Evolutionary conservation across 495 filamentous ascomycete species (phyloP), one percentile per base, ranked within the genome.

Genomic region (Haplographium delicatum): DNA sequence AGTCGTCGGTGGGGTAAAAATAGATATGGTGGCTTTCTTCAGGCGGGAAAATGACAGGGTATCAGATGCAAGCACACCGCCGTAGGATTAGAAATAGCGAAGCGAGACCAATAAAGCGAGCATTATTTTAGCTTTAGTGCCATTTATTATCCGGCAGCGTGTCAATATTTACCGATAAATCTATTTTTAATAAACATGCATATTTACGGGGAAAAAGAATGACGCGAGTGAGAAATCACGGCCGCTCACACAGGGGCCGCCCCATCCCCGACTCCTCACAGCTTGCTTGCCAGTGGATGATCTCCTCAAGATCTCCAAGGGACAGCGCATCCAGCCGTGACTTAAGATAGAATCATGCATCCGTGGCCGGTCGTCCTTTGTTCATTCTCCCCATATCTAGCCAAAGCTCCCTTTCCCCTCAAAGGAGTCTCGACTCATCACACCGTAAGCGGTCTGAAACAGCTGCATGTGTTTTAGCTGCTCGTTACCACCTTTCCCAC

Each of bases 1-100:
- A 33, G 13, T 8, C 25, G 42, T 31, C 25, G 42, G 31, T 30
- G 16, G 7, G 28, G n/a, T 31, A 34, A 47, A 47, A 47, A 47
- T 47, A 47, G 44, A 47, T 7, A 27, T 22, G 16, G 18, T 47
- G 44, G 39, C 39, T 16, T n/a, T 24, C 22, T 43, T 25, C 6
- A 18, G 22, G 2, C 9, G 39, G 39, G 39, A 15, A 4, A 13
- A 9, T 10, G 39, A 43, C 26, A 43, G 8, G 26, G n/a, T n/a
- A n/a, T n/a, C n/a, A n/a, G n/a, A n/a, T n/a, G n/a, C n/a, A n/a
- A n/a, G n/a, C n/a, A n/a, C n/a, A n/a, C n/a, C n/a, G n/a, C n/a
- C n/a, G n/a, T n/a, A n/a, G n/a, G n/a, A n/a, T n/a, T n/a, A n/a
- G n/a, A n/a, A n/a, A n/a, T n/a, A n/a, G 28, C 7, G 28, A 31